Evolutionary conservation across 1,139 yeast species (phyloP), one percentile per base, ranked within the genome.

Genomic region (Debaryomyces coudertii): DNA sequence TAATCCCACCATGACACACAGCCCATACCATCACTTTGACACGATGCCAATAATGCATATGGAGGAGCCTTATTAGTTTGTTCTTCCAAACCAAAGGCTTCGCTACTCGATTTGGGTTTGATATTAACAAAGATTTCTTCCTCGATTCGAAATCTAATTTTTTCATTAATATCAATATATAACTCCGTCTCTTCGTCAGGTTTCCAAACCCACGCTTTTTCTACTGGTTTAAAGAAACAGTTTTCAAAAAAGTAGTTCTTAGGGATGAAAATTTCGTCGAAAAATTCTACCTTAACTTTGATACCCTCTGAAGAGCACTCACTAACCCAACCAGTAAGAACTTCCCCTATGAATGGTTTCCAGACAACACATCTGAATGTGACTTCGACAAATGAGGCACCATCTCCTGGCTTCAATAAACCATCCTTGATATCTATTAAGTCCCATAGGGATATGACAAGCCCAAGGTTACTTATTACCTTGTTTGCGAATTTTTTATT

Each of bases 1-100:
- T 57, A 82, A 59, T 87, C 95, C 99, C 99, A 93, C 98, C 98
- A 93, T 44, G 92, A 80, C 31, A 89, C 85, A 58, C 95, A 82
- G 4, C 99, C 99, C 95, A 90, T 88, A 38, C 99, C 99, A 58
- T 90, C 97, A 3, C 89, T 82, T 62, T 90, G 97, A 65, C 97
- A 90, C 45, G 96, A 87, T n/a, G 95, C 97, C 28, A 87, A 66
- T 28, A 93, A 70, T 9, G 90, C 89, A 64, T 89, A 90, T 1
- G 96, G 87, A 14, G 97, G 93, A 3, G 71, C 65, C 43, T 64
- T 79, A 63, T 61, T 71, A 6, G 54, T 44, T 1, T 57, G 51
- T 24, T 66, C 72, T 37, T 64, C 67, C 18, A 54, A 53, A 18
- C 56, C 63, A 53, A 61, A 65, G 15, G 80, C 77, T 51, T 77